Percentiles rank a stretch among this genome's conserved stretches.
phyloP scores from a whole-genome alignment of 495 filamentous ascomycete species.

The Letharia columbiana region DNA sequence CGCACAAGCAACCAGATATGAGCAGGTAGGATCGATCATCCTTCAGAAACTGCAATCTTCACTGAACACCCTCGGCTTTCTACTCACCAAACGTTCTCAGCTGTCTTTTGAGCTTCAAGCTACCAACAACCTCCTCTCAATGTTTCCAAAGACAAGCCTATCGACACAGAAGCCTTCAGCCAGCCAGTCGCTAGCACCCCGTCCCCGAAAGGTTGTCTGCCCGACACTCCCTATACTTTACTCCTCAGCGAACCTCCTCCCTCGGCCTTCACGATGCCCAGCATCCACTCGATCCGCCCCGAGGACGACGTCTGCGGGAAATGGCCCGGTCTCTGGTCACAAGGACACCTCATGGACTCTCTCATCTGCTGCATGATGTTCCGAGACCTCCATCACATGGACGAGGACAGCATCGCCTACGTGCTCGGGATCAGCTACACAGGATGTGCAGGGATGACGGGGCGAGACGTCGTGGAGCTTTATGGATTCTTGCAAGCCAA shows the following conservation, averaged over 20 bases:
- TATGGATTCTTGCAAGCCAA: background rate
- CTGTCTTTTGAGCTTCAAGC: background rate
- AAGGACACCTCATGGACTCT: background rate
- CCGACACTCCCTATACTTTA: background rate
- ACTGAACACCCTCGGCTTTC: background rate
- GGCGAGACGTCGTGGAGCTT: background rate
- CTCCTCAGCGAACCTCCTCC: background rate
- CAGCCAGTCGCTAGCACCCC: background rate
- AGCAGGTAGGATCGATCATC: background rate
- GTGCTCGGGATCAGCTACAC: background rate
- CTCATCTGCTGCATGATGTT: slow-evolving; percentile 1
- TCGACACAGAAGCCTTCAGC: background rate
- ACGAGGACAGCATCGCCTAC: background rate
- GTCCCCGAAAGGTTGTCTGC: background rate
- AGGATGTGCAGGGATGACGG: background rate
- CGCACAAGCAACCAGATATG: background rate
- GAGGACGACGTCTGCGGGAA: background rate
- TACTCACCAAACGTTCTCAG: background rate
- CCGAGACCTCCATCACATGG: background rate
- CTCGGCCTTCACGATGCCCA: background rate
- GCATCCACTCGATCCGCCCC: background rate
- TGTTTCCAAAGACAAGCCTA: background rate
- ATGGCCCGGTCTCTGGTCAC: background rate
- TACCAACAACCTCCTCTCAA: background rate
- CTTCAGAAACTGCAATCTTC: background rate